Evolutionary conservation across 2,329 filamentous ascomycete genomes (phyloP), one percentile per base, ranked within the genome.

Genomic region (Colletotrichum theobromicola): DNA sequence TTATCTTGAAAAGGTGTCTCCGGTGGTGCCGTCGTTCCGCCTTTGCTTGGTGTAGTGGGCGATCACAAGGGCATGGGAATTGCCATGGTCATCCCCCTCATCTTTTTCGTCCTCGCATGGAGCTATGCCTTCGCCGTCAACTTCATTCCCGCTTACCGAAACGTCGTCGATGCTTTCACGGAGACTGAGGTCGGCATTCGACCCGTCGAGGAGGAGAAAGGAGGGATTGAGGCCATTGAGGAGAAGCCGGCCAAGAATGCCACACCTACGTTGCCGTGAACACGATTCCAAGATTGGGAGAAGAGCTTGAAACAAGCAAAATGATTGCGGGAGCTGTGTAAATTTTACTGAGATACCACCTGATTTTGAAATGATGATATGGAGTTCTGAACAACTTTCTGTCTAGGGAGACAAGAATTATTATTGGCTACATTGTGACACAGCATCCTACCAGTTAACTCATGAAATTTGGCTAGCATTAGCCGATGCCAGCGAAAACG

Each of bases 21-120:
- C 18, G 94, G 94, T 16, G 94, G 94, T 72, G 94, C 94, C 4
- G 89, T 90, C 35, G 93, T 96, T 9, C 94, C 94, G 1, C 92
- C 94, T 0, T 86, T 96, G 35, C 89, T 93, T 3, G 94, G 93
- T 37, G 90, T 88, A 10, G 93, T 92, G 2, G 91, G 93, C 74
- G 84, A 88, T 55, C 93, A 91, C 4, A 65, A 46, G 37, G 55
- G 24, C 55, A 76, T 76, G 76, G 90, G 88, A 0, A 84, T 90
- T 50, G 90, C 91, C 7, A 93, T 95, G 90, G 85, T 91, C 12
- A 92, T 95, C 2, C 93, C 93, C 0, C 79, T 93, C 53, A 78
- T 79, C 65, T 92, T 93, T 78, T 91, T 93, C 80, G 81, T 91
- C 8, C 85, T 84, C 4, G 89, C 91, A 1, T 88, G 85, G 86